phyloP scores from a whole-genome alignment of 495 filamentous ascomycete genomes.

The Neurospora sp. region DNA sequence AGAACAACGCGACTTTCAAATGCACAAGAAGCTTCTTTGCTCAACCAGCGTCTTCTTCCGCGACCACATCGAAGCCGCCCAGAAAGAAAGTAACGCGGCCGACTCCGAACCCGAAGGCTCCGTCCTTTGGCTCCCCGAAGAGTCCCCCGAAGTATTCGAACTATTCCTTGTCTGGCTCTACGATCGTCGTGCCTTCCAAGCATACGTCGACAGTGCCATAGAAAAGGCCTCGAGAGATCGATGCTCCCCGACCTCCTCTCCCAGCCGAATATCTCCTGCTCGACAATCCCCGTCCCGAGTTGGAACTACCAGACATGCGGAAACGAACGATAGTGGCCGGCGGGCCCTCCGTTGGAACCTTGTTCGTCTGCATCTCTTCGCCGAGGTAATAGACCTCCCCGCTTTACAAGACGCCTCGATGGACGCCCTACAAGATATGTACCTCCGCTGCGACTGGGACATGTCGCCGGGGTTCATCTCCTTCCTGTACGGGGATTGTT shows the following conservation, averaged over 20 bases:
- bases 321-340: constrained; percentile 11
- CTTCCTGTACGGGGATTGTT: constrained; percentile 36
- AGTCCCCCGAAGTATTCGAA: constrained; percentile 36
- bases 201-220: constrained; percentile 29
- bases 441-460: constrained; percentile 40
- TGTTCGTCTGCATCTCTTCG: constrained; percentile 38
- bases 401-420: constrained; percentile 36
- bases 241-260: constrained; percentile 1
- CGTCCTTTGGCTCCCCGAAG: constrained; percentile 30
- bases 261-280: constrained; percentile 1
- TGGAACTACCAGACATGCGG: background rate
- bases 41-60: constrained; percentile 31
- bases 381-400: constrained; percentile 29
- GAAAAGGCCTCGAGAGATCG: constrained; percentile 11
- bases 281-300: background rate
- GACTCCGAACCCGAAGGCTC: constrained; percentile 13
- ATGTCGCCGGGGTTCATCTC: constrained; percentile 32
- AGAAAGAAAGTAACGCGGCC: background rate
- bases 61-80: constrained; percentile 24
- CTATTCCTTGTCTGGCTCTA: constrained; percentile 38
- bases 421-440: constrained; percentile 40
- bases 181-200: constrained; percentile 24
- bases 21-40: constrained; percentile 31
- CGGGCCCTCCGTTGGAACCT: constrained; percentile 30
- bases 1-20: constrained; percentile 29